Conservation (phyloP, 805 yeast genomes). For the Cyberlindnera suaveolens region DNA sequence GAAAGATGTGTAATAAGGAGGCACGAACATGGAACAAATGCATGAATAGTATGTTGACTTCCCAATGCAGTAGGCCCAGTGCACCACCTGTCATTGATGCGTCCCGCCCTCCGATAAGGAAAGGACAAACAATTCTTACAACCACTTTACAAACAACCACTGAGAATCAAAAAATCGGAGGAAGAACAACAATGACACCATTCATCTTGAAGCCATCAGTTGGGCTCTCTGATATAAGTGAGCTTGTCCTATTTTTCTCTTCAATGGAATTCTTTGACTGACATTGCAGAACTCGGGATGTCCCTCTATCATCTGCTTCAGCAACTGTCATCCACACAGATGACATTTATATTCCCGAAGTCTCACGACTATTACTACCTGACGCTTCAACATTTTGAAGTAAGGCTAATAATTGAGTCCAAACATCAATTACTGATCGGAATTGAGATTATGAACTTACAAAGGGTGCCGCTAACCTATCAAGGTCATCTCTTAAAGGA, state of each 20-base stretch:
- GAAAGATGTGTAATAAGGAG: no score
- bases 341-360: neutral
- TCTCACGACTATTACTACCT: neutral
- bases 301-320: slow-evolving; percentile 5
- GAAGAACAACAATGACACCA: neutral
- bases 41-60: neutral
- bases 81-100: no score
- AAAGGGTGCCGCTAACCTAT: slow-evolving; percentile 7
- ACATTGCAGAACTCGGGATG: slow-evolving; percentile 6
- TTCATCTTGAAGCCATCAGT: slow-evolving; percentile 6
- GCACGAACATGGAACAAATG: no score
- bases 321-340: slow-evolving; percentile 3
- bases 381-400: slow-evolving; percentile 2
- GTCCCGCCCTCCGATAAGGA: no score
- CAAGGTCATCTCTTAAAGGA: slow-evolving; percentile 13
- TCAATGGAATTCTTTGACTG: neutral
- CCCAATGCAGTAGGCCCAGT: neutral
- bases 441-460: slow-evolving; percentile 12
- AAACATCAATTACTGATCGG: slow-evolving; percentile 7
- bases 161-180: no score
- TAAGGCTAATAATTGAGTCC: slow-evolving; percentile 7
- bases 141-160: no score
- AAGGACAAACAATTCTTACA: no score
- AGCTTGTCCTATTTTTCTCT: neutral
- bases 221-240: slow-evolving; percentile 12